These are phyloP conservation scores for Geosiphon pyriformis DNA, from an alignment of 192 early-diverging fungal species.

Conservation along the genomic window DNA sequence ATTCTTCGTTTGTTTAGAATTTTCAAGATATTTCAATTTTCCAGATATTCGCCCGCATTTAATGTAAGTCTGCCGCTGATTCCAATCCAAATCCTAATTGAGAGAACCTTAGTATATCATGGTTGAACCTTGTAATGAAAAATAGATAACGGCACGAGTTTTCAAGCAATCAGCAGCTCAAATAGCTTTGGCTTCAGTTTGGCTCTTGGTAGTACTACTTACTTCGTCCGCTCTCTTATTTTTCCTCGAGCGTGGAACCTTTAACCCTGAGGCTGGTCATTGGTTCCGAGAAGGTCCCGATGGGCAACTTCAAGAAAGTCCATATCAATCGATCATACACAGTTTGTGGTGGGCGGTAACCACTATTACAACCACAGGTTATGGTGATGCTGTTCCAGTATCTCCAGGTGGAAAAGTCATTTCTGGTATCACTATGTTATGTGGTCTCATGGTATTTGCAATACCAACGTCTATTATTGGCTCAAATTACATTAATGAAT, in stretches of 20 bases:
- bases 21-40: neutral
- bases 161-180: constrained; percentile 15
- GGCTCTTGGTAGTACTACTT: constrained; percentile 10
- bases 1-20: constrained; percentile 3
- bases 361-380: constrained; percentile 51
- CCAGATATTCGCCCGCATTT: neutral
- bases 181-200: constrained; percentile 17
- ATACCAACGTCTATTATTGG: constrained; percentile 54
- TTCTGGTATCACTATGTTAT: constrained; percentile 45
- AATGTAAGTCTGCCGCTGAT: constrained; percentile 7
- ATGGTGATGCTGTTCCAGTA: constrained; percentile 47
- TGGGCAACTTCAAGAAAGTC: constrained; percentile 30
- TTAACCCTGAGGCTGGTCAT: neutral
- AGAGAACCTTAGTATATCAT: neutral
- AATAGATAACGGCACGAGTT: constrained; percentile 17
- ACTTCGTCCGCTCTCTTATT: constrained; percentile 18
- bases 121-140: neutral
- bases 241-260: constrained; percentile 19
- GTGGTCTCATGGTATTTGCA: constrained; percentile 50
- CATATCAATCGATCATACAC: constrained; percentile 48
- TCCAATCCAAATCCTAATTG: neutral
- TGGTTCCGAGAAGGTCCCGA: constrained; percentile 11
- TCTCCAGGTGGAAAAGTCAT: constrained; percentile 45
- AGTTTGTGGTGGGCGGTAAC: constrained; percentile 49
- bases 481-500: constrained; percentile 48